Base-by-base conservation (phyloP, 2,329 filamentous ascomycete species). In the Coleophoma eucalyptorum region DNA sequence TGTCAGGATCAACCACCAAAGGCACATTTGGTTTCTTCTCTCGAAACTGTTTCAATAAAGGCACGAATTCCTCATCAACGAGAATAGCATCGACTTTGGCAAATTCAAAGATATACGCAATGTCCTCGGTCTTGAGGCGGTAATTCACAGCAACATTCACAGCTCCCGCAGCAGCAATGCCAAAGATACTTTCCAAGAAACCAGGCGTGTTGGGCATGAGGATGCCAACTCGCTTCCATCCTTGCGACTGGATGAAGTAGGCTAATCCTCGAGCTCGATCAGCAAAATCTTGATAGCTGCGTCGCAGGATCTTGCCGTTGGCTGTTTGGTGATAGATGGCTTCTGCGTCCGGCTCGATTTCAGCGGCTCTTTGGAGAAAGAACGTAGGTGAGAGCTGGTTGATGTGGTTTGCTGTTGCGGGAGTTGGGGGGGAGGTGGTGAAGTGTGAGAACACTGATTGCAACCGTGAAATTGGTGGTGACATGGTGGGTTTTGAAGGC, bases 151-250 rank as follows among this genome's bases (percentile, higher is more conserved):
- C 80, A 48, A 96, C 87, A 54, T 91, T 83, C 20, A 95, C 81
- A 7, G 78, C 89, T 1, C 90, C 90, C 0, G 89, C 89, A 1
- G 89, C 92, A 1, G 85, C 86, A 59, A 97, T 87, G 2, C 89
- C 94, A 64, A 90, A 99, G 55, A 96, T 89, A 6, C 84, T 81
- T 71, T 97, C 93, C 26, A 99, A 76, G 62, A 97, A 97, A 0
- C 92, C 92, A 0, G 94, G 94, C 1, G 94, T 99, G 67, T 99
- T 99, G 3, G 94, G 89, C 8, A 84, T 86, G 11, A 99, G 76
- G 44, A 99, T 86, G 6, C 94, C 94, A 5, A 97, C 87, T 53
- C 89, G 80, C 62, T 83, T 86, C 63, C 83, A 84, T 4, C 80
- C 78, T 64, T 89, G 82, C 67, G 89, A 89, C 59, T 81, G 80